Evolutionary conservation across 306 rosid species (phyloP).

Genomic region (Hippophae tibetana): DNA sequence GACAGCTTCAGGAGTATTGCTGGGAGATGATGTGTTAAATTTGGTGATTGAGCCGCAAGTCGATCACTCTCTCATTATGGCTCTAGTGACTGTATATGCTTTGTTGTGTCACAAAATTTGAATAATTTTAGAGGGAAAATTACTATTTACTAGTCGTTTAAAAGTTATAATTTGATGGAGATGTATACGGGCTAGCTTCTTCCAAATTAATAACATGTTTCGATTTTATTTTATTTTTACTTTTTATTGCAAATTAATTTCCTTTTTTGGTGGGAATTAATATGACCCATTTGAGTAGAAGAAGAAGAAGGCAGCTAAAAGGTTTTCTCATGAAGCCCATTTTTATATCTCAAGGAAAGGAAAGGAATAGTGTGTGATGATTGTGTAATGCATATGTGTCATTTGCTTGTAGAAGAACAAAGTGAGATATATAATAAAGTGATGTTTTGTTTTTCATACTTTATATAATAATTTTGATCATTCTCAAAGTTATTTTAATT

Average conservation of each 20-base stretch:
- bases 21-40: constrained; percentile 34
- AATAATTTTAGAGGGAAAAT: neutral
- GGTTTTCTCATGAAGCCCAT: neutral
- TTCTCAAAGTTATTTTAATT: too few species aligned
- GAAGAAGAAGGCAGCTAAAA: neutral
- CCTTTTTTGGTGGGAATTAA: constrained; percentile 6
- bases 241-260: neutral
- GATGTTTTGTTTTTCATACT: too few species aligned
- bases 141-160: neutral
- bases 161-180: neutral
- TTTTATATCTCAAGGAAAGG: too few species aligned
- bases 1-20: constrained; percentile 14
- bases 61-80: constrained; percentile 34
- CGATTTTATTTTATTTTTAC: too few species aligned
- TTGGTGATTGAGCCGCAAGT: constrained; percentile 24
- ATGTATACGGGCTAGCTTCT: neutral
- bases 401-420: too few species aligned
- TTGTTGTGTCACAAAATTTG: constrained; percentile 22
- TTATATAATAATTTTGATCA: too few species aligned
- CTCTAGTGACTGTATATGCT: constrained; percentile 33
- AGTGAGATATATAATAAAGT: too few species aligned
- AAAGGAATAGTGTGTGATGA: too few species aligned
- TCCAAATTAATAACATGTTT: too few species aligned
- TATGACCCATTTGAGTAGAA: neutral
- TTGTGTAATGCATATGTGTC: too few species aligned